Base-by-base conservation (phyloP, 2,329 filamentous ascomycete species). In the Aspergillus candidus region DNA sequence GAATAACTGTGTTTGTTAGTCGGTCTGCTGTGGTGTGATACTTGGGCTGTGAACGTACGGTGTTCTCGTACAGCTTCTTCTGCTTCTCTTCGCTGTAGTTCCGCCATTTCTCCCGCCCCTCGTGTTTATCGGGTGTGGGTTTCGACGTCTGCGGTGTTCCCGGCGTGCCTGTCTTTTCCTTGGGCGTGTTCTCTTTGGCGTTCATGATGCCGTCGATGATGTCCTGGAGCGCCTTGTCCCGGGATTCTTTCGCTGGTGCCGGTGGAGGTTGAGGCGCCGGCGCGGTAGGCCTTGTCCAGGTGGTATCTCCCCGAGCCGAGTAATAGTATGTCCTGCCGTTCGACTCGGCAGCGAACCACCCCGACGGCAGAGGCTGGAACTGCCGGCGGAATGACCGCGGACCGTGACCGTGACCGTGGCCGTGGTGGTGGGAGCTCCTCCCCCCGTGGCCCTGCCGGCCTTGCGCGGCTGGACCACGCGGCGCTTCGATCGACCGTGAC, bases 51-150 rank as follows among this genome's bases (percentile, higher is more conserved):
- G 11, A 11, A 72, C 86, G 65, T 75, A 94, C 88, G 40, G 89
- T 94, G 61, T 90, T 90, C 66, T 96, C 90, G 58, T 96, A 97
- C 2, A 95, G 76, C 71, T 88, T 95, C 79, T 89, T 94, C 68
- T 93, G 88, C 69, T 96, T 96, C 53, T 96, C 90, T 54, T 74
- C 64, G 43, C 68, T 65, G 47, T 72, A 71, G 40, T 69, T 74
- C 58, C 72, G 75, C 54, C 73, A 74, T 38, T 75, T 74, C 35
- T 74, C 73, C 15, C 68, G 61, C 7, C 58, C 57, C 48, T 65
- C 63, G 48, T 65, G 70, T 50, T 62, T 66, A 30, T 68, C 67
- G 22, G 84, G 78, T 36, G 75, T 74, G 4, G 72, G 67, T 1
- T 77, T 77, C 3, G 73, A 71, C 10, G 79, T 74, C 47, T 82